Conservation (phyloP, 805 yeast genomes). For the Myxozyma mucilagina region DNA sequence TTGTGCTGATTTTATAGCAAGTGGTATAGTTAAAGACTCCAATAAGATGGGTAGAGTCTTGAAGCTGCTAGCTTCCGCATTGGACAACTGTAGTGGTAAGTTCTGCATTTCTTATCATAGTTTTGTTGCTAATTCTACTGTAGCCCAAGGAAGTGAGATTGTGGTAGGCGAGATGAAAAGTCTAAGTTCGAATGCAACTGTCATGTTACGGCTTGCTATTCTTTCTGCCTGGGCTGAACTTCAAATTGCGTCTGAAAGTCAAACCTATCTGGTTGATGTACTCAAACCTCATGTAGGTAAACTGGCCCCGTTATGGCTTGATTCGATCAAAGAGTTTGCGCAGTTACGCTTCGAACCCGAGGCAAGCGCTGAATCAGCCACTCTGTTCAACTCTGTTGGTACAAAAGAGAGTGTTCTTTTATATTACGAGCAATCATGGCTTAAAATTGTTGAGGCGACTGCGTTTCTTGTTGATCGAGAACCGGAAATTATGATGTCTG, state of each 20-base stretch:
- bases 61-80: conserved; percentile 61
- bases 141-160: conserved; percentile 32
- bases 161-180: conserved; percentile 42
- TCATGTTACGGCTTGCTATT: conserved; percentile 42
- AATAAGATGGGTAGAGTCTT: conserved; percentile 56
- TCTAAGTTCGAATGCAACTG: conserved; percentile 41
- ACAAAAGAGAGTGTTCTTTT: conserved; percentile 37
- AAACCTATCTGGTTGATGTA: conserved; percentile 43
- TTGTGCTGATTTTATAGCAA: conserved; percentile 70
- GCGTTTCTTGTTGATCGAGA: conserved; percentile 62
- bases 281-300: conserved; percentile 54
- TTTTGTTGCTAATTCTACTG: background rate
- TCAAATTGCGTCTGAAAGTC: conserved; percentile 35
- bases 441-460: conserved; percentile 72
- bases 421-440: conserved; percentile 64
- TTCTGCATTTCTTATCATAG: background rate
- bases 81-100: conserved; percentile 56
- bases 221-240: conserved; percentile 48
- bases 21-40: conserved; percentile 53
- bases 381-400: conserved; percentile 4
- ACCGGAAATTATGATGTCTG: conserved; percentile 46
- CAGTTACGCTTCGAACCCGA: conserved; percentile 57
- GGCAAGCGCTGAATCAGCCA: conserved; percentile 4
- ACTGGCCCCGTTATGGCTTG: conserved; percentile 77
- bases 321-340: conserved; percentile 72